Evolutionary conservation across 441 rosid genomes (phyloP).

Genomic region (Mallotus repandus): DNA sequence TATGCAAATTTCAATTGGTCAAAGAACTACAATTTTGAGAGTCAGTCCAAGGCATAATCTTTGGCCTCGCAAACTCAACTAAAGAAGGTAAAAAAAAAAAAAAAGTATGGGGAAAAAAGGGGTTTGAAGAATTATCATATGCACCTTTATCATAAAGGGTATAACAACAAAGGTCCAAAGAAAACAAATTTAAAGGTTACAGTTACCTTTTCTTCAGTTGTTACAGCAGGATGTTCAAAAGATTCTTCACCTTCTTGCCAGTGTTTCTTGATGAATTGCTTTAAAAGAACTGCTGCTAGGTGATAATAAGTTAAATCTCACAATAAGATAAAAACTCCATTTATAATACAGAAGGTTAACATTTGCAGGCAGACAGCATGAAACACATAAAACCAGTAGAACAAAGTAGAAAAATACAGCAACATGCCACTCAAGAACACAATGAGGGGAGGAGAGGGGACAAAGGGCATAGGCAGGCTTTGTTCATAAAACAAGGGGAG

Average conservation of each 20-base stretch:
- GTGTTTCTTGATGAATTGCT: slow-evolving; percentile 86
- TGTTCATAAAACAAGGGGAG: background rate
- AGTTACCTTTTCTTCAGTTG: slow-evolving; percentile 75
- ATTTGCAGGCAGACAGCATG: background rate
- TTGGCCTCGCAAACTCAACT: background rate
- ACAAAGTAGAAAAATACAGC: background rate
- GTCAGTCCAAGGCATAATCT: background rate
- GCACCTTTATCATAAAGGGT: no score
- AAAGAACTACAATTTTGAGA: background rate
- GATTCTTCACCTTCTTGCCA: slow-evolving; percentile 88
- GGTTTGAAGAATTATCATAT: background rate
- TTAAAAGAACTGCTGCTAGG: slow-evolving; percentile 91
- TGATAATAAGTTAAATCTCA: slow-evolving; percentile 55
- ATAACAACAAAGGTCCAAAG: background rate
- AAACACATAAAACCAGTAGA: background rate
- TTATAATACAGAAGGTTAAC: slow-evolving; percentile 3
- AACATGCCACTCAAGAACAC: background rate
- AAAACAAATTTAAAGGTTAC: background rate
- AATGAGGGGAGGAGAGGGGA: background rate
- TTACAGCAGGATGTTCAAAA: slow-evolving; percentile 73
- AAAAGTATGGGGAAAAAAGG: background rate
- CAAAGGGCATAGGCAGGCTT: background rate
- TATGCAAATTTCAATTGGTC: background rate
- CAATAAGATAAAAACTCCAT: slow-evolving; percentile 19
- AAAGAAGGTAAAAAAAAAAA: background rate